Base-by-base conservation (phyloP, 768 basidiomycete species). In the Boletus rufocinnamomeus region DNA sequence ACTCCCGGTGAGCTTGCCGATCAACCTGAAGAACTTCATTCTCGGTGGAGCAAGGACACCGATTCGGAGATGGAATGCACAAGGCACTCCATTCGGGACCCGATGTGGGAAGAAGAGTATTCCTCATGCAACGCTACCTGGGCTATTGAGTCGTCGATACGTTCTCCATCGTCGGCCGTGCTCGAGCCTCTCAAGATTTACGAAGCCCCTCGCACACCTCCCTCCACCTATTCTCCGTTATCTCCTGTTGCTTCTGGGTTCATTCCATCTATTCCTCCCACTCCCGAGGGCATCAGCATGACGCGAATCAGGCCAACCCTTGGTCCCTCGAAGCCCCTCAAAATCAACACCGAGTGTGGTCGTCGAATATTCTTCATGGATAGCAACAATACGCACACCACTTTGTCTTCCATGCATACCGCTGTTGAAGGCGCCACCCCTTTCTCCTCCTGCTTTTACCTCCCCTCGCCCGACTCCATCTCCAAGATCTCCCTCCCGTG, bases 361-460 rank as follows among this genome's bases (percentile, higher is more conserved):
- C 72, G 72, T 34, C 72, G 72, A 38, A 71, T 73, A 50, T 70
- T 75, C 54, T 74, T 72, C 54, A 68, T 74, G 34, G 74, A 74
- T 21, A 80, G 77, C 44, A 77, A 65, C 58, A 82, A 82, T 16
- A 79, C 82, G 38, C 68, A 69, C 51, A 76, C 76, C 28, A 77
- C 75, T 0, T 75, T 77, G 19, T 85, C 86, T 34, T 87, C 87
- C 28, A 88, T 90, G 87, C 87, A 87, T 58, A 90, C 88, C 21
- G 88, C 88, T 40, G 82, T 88, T 49, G 88, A 89, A 71, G 69
- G 66, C 35, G 80, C 82, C 55, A 84, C 82, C 54, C 78, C 80
- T 14, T 84, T 83, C 64, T 79, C 82, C 19, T 84, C 84, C 1
- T 80, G 82, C 54, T 85, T 82, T 62, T 84, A 80, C 63, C 72